Base-by-base conservation (phyloP, 2,329 filamentous ascomycete genomes). In the Samsoniella hepiali region DNA sequence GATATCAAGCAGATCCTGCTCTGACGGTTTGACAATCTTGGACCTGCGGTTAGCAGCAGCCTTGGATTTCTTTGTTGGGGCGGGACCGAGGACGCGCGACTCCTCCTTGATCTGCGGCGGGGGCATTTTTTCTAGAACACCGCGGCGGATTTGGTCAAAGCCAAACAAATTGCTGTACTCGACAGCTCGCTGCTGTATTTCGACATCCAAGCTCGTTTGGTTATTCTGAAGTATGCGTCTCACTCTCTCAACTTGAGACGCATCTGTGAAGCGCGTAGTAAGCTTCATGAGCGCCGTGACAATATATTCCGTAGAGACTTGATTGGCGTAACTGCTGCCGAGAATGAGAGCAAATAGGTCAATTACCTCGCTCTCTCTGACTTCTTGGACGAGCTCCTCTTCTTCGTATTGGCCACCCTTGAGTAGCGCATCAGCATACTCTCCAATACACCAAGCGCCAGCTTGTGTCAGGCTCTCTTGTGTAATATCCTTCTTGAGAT, bases 71-170 rank as follows among this genome's bases (percentile, higher is more conserved):
- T 88, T 88, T 38, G 75, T 72, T 1, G 86, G 82, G 1, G 92
- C 88, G 71, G 94, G 90, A 50, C 93, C 93, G 22, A 99, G 82
- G 3, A 97, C 93, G 65, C 94, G 85, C 62, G 95, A 94, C 74
- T 96, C 92, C 74, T 99, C 95, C 68, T 94, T 92, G 72, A 99
- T 98, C 75, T 98, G 94, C 9, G 95, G 95, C 1, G 95, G 87
- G 8, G 95, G 95, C 96, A 99, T 99, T 75, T 95, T 96, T 78
- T 99, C 95, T 11, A 99, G 81, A 3, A 99, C 95, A 64, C 95
- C 95, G 65, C 85, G 86, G 62, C 94, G 88, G 63, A 99, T 91
- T 65, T 92, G 83, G 69, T 99, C 93, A 71, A 92, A 92, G 0
- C 86, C 86, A 71, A 99, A 98, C n/a, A 99, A 82, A 72, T 98